Base-by-base conservation (phyloP, 306 rosid species). In the Mucuna pruriens region DNA sequence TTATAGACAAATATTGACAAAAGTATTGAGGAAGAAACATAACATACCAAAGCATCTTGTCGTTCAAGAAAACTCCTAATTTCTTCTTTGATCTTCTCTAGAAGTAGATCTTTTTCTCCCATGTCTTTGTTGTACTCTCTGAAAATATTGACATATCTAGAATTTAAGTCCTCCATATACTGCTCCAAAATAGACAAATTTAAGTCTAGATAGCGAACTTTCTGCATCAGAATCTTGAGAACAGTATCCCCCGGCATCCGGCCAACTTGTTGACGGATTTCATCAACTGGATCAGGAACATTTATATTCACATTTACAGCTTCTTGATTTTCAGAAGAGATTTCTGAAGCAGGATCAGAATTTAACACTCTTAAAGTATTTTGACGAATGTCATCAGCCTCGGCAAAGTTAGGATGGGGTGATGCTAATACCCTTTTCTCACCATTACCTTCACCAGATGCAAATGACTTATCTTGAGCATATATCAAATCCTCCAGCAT, bases 161-260 rank as follows among this genome's bases (percentile, higher is more conserved):
- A 89, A 84, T 89, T 90, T 34, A 92, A 84, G 61, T 93, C 97
- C 77, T 90, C 97, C 70, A 96, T 78, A 72, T 92, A 96, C 64
- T 87, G 93, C 88, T 93, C 99, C 79, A 96, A 81, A 73, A 93
- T 94, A 46, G 94, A 89, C 40, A 96, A 85, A 85, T 88, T 93
- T 49, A 85, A 60, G 67, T 92, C 98, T 44, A 96, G 84, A 7
- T 90, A 87, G 10, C 89, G 98, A 40, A 92, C 98, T 88, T 93
- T 96, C 90, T 96, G 97, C 90, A 90, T 92, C 70, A 95, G 80
- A 83, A 95, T 90, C 85, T 95, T 95, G 65, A 95, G 96, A 86
- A 90, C 98, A 6, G 97, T 89, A 76, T 95, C 99, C 45, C 99
- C 97, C 1, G 97, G 99, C 94, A 95, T 90, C 89, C 99, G 85